These are phyloP conservation scores for Epithele typhae DNA, from an alignment of 768 basidiomycete genomes.

Conservation along the genomic window DNA sequence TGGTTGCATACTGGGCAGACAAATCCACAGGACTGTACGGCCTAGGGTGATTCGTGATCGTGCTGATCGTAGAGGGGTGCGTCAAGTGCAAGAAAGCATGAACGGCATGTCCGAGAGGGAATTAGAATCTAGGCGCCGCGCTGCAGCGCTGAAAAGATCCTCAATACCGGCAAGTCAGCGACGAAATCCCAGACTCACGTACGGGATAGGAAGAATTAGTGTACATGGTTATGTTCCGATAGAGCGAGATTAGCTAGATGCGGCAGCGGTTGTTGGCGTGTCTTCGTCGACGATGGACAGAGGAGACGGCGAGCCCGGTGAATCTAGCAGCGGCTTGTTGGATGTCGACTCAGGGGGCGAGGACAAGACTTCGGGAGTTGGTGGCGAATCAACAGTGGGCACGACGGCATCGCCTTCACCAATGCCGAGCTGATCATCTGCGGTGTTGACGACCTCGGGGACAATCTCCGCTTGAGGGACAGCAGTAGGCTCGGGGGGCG, in stretches of 20 bases:
- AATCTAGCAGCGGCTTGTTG: conserved; percentile 36
- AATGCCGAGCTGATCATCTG: too few relatives aligned
- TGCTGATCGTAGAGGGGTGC: neutral
- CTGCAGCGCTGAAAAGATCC: neutral
- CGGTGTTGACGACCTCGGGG: too few relatives aligned
- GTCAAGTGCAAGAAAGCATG: neutral
- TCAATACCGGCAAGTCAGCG: neutral
- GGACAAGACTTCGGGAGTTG: conserved; percentile 26
- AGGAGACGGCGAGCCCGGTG: conserved; percentile 2
- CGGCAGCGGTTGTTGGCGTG: too few relatives aligned
- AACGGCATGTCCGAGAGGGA: neutral
- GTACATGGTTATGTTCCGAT: conserved; percentile 1
- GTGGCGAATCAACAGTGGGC: neutral
- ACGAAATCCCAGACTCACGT: neutral
- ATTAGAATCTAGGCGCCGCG: conserved; percentile 7
- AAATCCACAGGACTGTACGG: too few relatives aligned
- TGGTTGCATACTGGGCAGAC: too few relatives aligned
- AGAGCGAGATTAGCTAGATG: too few relatives aligned
- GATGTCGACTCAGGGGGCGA: conserved; percentile 42
- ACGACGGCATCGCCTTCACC: too few relatives aligned
- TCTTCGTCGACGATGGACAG: too few relatives aligned
- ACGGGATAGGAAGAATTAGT: conserved; percentile 9
- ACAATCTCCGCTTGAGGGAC: too few relatives aligned
- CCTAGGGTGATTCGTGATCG: too few relatives aligned
- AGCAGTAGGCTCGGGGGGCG: neutral